These are phyloP conservation scores for Solanum sejunctum DNA, from an alignment of 257 asterid species.

Conservation along the genomic window DNA sequence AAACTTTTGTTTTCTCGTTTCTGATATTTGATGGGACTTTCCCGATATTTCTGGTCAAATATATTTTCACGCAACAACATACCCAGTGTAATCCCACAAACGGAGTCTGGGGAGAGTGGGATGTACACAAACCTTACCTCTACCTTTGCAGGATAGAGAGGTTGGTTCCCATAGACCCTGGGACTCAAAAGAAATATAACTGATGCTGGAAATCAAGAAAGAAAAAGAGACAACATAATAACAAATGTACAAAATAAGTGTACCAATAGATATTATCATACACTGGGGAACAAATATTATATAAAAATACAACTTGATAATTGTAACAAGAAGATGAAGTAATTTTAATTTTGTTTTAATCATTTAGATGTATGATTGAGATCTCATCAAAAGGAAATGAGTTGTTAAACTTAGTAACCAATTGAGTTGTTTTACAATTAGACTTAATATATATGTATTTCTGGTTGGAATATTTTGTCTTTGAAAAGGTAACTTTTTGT, in stretches of 20 bases:
- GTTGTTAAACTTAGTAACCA: background rate
- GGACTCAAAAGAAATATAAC: background rate
- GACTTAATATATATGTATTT: background rate
- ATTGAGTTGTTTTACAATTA: background rate
- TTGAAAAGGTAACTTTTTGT: background rate
- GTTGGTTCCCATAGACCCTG: background rate
- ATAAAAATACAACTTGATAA: background rate
- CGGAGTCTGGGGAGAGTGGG: background rate
- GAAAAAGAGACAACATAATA: too few species aligned
- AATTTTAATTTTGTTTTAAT: too few species aligned
- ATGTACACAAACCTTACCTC: background rate
- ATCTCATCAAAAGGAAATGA: background rate
- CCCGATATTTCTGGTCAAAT: background rate
- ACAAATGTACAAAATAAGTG: too few species aligned
- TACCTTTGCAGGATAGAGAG: background rate
- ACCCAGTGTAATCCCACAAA: background rate
- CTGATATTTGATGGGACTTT: background rate
- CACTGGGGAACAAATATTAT: too few species aligned
- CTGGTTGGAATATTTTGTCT: background rate
- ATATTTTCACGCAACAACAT: background rate
- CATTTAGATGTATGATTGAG: background rate
- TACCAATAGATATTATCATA: too few species aligned
- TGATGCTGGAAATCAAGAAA: background rate
- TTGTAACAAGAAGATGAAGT: background rate
- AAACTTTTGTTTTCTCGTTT: background rate